These are phyloP conservation scores for Amanita fuliginea DNA, from an alignment of 768 basidiomycete genomes.

Conservation along the genomic window DNA sequence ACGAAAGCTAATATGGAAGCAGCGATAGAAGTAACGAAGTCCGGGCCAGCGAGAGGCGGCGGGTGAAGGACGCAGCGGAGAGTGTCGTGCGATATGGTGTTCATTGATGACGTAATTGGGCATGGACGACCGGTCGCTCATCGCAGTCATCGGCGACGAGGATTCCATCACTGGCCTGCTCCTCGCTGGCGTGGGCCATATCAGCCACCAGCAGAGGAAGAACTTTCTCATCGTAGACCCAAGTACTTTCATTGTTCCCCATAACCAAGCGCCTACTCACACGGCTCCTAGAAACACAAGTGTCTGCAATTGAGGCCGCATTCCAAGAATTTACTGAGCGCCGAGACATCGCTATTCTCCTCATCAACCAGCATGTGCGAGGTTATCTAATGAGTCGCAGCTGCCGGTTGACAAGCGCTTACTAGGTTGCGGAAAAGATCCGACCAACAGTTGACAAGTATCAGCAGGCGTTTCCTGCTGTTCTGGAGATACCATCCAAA, in stretches of 20 bases:
- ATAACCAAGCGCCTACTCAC: neutral
- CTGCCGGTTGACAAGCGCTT: neutral
- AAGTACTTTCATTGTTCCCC: constrained; percentile 37
- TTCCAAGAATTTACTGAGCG: constrained; percentile 95
- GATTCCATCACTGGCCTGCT: constrained; percentile 96
- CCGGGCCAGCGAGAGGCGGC: constrained; percentile 40
- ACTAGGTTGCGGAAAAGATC: constrained; percentile 93
- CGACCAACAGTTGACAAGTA: constrained; percentile 92
- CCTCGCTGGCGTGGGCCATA: constrained; percentile 89
- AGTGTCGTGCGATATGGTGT: constrained; percentile 79
- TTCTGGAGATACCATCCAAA: constrained; percentile 97
- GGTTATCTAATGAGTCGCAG: constrained; percentile 2
- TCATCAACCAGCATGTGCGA: constrained; percentile 97
- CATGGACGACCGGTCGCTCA: constrained; percentile 64
- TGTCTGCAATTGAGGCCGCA: constrained; percentile 79
- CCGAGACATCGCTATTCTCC: constrained; percentile 88
- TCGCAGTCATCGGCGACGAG: constrained; percentile 99
- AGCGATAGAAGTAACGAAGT: constrained; percentile 53
- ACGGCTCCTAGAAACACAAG: constrained; percentile 66
- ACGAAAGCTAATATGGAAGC: constrained; percentile 52
- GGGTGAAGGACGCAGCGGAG: constrained; percentile 71
- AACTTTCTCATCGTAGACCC: constrained; percentile 94
- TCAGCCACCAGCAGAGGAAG: constrained; percentile 87
- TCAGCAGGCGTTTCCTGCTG: constrained; percentile 89
- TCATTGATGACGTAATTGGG: constrained; percentile 38